A percentile compares a stretch with the other conserved stretches of the same genome.
These are phyloP conservation scores for Phytophthora melonis DNA, from an alignment of 352 stramenopile species.

Conservation along the genomic window DNA sequence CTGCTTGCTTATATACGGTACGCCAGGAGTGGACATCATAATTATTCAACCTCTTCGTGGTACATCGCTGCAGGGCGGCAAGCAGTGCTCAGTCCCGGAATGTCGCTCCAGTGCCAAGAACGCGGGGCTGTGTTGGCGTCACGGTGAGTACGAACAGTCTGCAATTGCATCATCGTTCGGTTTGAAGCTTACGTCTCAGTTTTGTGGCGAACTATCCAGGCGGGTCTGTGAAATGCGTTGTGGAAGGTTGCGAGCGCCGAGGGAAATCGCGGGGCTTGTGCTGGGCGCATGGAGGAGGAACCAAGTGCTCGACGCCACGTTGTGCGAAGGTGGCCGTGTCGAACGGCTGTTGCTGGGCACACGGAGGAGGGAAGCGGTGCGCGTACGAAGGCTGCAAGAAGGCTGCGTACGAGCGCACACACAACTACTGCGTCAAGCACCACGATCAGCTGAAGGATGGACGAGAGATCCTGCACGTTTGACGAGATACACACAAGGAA, in stretches of 20 bases:
- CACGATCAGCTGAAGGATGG: slow-evolving; percentile 19
- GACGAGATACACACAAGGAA: neutral
- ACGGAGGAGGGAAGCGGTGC: slow-evolving; percentile 49
- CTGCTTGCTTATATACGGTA: neutral
- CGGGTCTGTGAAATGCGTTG: slow-evolving; percentile 50
- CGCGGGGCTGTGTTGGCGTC: slow-evolving; percentile 22
- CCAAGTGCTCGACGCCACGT: slow-evolving; percentile 30
- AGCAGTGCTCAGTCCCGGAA: slow-evolving; percentile 39
- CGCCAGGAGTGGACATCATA: neutral
- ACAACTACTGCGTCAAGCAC: slow-evolving; percentile 49
- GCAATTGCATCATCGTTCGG: neutral
- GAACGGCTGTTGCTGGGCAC: slow-evolving; percentile 46
- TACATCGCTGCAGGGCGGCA: slow-evolving; percentile 33
- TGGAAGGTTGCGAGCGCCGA: slow-evolving; percentile 47
- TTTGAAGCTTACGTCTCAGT: neutral
- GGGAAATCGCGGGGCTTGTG: slow-evolving; percentile 52
- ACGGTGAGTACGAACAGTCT: slow-evolving; percentile 1
- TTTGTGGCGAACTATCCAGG: slow-evolving; percentile 6
- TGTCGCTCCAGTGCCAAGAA: slow-evolving; percentile 42
- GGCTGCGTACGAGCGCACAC: slow-evolving; percentile 41
- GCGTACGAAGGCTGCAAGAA: slow-evolving; percentile 33
- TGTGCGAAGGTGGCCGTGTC: slow-evolving; percentile 48
- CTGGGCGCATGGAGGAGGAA: slow-evolving; percentile 52
- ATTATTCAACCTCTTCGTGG: neutral
- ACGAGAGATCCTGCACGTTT: neutral